Base-by-base conservation (phyloP, 208 protist genomes). In the Borovskyia barvae region DNA sequence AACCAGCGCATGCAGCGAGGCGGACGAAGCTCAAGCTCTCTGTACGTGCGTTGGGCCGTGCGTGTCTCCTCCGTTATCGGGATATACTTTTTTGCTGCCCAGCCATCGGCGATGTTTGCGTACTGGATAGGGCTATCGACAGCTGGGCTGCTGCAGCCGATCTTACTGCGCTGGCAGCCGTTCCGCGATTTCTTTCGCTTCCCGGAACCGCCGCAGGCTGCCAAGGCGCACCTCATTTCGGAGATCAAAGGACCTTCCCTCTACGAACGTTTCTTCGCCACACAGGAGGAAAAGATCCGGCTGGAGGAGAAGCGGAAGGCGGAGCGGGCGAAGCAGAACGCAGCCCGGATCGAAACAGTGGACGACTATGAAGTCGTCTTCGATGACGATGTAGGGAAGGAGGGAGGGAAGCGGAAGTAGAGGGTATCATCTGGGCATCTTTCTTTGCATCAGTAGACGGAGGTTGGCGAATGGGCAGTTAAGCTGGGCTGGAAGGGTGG, bases 51-150 rank as follows among this genome's bases (percentile, higher is more conserved):
- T 32, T 95, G 88, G 85, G 84, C 39, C 8, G 74, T 90, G 6
- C 84, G 88, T 40, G 80, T 51, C 0, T 73, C 72, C 6, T 76
- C 84, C 17, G 36, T 89, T 20, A 64, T 87, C 15, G 82, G 82
- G 12, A 74, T 95, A n/a, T 92, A 91, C 64, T 77, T 90, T 51
- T 88, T 92, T 51, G 66, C 82, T 19, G 61, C 65, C 41, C 88
- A 95, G 67, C 88, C 88, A 19, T 47, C 88, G 5, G 82, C 85
- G n/a, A 84, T 92, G 74, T 95, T 92, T 50, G 82, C 81, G 9
- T 95, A 95, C 74, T 95, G 88, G 85, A 92, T 95, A 41, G 88
- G 88, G 15, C 66, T 95, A 24, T 95, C 88, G 0, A 82, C 68
- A 4, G 82, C 75, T 1, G 88, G 88, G 50, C 50, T 92, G 20